Conservation (phyloP, 352 stramenopile genomes). For the Phytophthora sansomeana region DNA sequence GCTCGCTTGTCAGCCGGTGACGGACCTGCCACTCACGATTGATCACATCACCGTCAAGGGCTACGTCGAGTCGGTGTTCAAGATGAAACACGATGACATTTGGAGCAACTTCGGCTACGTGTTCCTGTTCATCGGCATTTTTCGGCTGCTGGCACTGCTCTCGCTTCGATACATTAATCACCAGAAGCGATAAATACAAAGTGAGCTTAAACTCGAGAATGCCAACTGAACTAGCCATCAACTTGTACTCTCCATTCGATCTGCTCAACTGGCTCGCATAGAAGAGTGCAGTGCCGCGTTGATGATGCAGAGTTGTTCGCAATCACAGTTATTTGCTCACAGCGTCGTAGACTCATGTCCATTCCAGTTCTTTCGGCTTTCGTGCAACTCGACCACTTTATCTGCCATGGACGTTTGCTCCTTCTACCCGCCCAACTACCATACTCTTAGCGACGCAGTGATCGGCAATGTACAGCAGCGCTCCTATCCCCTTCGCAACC, state of each 20-base stretch:
- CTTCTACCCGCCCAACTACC: neutral
- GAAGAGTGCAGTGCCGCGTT: no score
- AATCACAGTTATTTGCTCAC: no score
- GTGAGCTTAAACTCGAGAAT: no score
- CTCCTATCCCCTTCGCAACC: no score
- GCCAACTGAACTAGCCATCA: no score
- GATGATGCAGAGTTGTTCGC: no score
- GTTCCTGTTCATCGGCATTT: conserved; percentile 15
- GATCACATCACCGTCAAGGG: conserved; percentile 27
- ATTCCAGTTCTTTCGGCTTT: no score
- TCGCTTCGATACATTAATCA: neutral
- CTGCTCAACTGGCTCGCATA: no score
- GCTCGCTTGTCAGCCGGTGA: conserved; percentile 28
- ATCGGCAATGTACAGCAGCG: conserved; percentile 3
- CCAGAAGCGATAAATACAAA: conserved; percentile 2
- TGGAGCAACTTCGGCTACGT: conserved; percentile 43
- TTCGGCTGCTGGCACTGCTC: neutral
- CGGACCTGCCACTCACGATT: conserved; percentile 22
- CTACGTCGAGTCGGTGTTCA: conserved; percentile 35
- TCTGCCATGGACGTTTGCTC: neutral
- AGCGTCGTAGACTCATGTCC: no score
- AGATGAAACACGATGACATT: conserved; percentile 38
- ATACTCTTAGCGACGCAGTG: conserved; percentile 5
- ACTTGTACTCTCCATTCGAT: neutral
- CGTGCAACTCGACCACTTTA: no score